A percentile compares a stretch with the other conserved stretches of the same genome.
phyloP scores from a whole-genome alignment of 2,329 filamentous ascomycete species.

The Gremmenia infestans region DNA sequence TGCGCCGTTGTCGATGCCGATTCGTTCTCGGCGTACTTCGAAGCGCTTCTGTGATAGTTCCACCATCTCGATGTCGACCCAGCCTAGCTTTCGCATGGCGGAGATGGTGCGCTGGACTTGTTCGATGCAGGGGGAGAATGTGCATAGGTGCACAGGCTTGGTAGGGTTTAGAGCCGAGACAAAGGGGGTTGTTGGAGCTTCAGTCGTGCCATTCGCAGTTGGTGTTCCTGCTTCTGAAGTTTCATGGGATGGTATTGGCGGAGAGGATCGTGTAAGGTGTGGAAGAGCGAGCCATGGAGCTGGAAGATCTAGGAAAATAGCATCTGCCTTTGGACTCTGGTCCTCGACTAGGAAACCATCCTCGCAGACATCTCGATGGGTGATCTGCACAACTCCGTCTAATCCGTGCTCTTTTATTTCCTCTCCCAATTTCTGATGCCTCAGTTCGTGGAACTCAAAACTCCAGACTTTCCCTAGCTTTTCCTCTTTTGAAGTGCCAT shows the following conservation, averaged over 20 bases:
- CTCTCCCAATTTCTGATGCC: constrained; percentile 62
- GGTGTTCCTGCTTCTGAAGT: constrained; percentile 1
- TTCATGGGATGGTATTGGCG: constrained; percentile 5
- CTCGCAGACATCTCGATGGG: constrained; percentile 74
- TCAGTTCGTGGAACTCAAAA: constrained; percentile 74
- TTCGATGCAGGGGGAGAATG: constrained; percentile 95
- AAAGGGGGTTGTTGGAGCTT: constrained; percentile 34
- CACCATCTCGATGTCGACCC: constrained; percentile 91
- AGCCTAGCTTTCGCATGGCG: constrained; percentile 72
- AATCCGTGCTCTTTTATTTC: constrained; percentile 68
- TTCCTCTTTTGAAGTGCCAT: constrained; percentile 29
- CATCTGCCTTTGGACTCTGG: constrained; percentile 57
- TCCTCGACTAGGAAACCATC: constrained; percentile 62
- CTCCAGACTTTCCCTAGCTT: constrained; percentile 69
- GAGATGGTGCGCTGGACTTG: constrained; percentile 86
- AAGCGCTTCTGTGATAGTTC: constrained; percentile 77
- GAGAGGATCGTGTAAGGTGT: constrained; percentile 58
- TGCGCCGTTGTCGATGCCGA: constrained; percentile 58
- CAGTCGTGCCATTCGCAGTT: constrained; percentile 12
- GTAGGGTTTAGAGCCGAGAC: constrained; percentile 64
- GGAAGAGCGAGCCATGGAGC: constrained; percentile 76
- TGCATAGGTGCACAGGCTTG: constrained; percentile 76
- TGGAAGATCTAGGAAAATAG: constrained; percentile 75
- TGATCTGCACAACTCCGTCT: constrained; percentile 61
- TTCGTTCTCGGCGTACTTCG: constrained; percentile 75